A percentile compares a stretch with the other conserved stretches of the same genome.
These are phyloP conservation scores for Hypomontagnella submonticulosa DNA, from an alignment of 495 filamentous ascomycete species.

Conservation along the genomic window DNA sequence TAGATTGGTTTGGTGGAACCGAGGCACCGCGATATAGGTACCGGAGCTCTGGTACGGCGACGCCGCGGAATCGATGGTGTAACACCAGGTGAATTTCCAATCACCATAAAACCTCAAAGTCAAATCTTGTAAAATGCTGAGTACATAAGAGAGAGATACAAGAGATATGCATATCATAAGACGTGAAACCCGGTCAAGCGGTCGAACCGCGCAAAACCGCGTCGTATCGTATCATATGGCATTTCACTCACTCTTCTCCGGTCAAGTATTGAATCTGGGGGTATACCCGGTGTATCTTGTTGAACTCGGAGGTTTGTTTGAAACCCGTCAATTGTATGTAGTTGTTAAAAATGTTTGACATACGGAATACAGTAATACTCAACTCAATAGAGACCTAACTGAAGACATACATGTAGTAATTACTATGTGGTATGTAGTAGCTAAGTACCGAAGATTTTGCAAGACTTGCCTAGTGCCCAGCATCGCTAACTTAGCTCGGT, in stretches of 20 bases:
- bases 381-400: slow-evolving; percentile 2
- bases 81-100: not conserved
- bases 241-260: no score
- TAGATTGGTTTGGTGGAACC: slow-evolving; percentile 9
- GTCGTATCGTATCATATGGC: no score
- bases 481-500: no score
- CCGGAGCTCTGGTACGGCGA: not conserved
- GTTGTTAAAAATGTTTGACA: not conserved
- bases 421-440: no score
- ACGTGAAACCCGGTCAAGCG: slow-evolving; percentile 10
- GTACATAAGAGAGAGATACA: not conserved
- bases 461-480: not conserved
- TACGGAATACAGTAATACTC: slow-evolving; percentile 12
- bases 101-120: not conserved
- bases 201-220: no score
- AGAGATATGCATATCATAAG: not conserved
- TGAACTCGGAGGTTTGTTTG: slow-evolving; percentile 27
- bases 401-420: not conserved
- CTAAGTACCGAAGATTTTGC: no score
- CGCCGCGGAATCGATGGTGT: not conserved
- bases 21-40: slow-evolving; percentile 2
- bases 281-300: not conserved
- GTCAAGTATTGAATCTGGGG: no score
- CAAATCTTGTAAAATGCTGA: no score
- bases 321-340: not conserved